Base-by-base conservation (phyloP, 192 early-diverging fungal genomes). In the Obelidium mucronatum region DNA sequence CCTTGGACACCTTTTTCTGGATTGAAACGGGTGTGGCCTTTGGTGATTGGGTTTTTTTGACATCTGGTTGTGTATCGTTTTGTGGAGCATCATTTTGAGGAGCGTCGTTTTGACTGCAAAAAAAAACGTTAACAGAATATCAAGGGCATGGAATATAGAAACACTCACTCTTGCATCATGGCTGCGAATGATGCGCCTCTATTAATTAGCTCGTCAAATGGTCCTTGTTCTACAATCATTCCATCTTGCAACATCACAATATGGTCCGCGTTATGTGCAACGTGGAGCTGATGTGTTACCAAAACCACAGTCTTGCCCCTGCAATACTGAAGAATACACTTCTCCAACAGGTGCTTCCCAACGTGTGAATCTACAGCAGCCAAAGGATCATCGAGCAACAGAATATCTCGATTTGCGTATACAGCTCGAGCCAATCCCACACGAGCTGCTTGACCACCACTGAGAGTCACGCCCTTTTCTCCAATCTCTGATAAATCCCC, bases 391-490 rank as follows among this genome's bases (percentile, higher is more conserved):
- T 82, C 80, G 3, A 82, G 40, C 13, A 82, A 34, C 6, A 61
- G 35, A 4, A 82, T 37, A 52, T 79, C 77, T 1, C 58, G 17
- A 31, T 66, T n/a, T 30, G 33, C 58, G 64, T 81, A 83, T 8
- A 81, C 71, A 40, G 76, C 54, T 40, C 81, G 3, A 83, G 92
- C 92, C 85, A 95, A 51, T n/a, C 37, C 34, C 33, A 99, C 88
- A 37, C 95, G 85, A 39, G 90, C 87, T 51, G 90, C 87, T 85
- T 97, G 95, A 0, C 94, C 95, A 17, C 94, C 85, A 24, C 59
- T 67, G 31, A 85, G 75, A 40, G 78, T 85, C 58, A 85, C 68
- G 5, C 85, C 85, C 0, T 74, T 60, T 64, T 86, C 85, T 19
- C 85, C 85, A 70, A 87, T 83, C 55, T 83, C 77, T 19, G 85